These are phyloP conservation scores for Trifolium subterraneum DNA, from an alignment of 306 rosid species.

Conservation along the genomic window DNA sequence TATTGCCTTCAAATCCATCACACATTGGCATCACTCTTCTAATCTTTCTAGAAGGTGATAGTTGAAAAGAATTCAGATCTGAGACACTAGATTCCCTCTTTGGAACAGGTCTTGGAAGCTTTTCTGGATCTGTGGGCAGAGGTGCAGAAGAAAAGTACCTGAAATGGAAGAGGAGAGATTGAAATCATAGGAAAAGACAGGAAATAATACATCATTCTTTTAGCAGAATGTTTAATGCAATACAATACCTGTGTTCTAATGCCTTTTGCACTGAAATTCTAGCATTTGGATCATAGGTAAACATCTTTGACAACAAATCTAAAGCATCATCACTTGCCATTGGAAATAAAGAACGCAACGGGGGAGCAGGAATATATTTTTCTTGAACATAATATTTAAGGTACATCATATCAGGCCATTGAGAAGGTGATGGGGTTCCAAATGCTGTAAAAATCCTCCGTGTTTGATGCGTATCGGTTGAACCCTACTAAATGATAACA, in stretches of 20 bases:
- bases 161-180: conserved; percentile 35
- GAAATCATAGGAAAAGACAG: conserved; percentile 23
- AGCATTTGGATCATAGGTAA: conserved; percentile 88
- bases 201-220: neutral
- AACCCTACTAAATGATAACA: conserved; percentile 60
- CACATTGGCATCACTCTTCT: conserved; percentile 91
- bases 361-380: conserved; percentile 80
- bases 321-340: conserved; percentile 91
- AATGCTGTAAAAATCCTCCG: conserved; percentile 90
- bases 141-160: conserved; percentile 91
- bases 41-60: conserved; percentile 93
- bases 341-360: conserved; percentile 80
- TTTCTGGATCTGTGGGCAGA: conserved; percentile 74
- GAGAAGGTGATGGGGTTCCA: conserved; percentile 91
- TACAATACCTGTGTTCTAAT: conserved; percentile 84
- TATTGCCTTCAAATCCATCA: conserved; percentile 70
- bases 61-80: conserved; percentile 58
- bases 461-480: conserved; percentile 90
- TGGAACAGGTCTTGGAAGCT: conserved; percentile 96
- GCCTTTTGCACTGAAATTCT: conserved; percentile 90
- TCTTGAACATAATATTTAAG: conserved; percentile 94
- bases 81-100: conserved; percentile 67
- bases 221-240: conserved; percentile 30
- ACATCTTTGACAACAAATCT: conserved; percentile 89
- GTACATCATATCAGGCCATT: conserved; percentile 89